Conservation (phyloP, 768 basidiomycete genomes). For the Tulasnella sp. region DNA sequence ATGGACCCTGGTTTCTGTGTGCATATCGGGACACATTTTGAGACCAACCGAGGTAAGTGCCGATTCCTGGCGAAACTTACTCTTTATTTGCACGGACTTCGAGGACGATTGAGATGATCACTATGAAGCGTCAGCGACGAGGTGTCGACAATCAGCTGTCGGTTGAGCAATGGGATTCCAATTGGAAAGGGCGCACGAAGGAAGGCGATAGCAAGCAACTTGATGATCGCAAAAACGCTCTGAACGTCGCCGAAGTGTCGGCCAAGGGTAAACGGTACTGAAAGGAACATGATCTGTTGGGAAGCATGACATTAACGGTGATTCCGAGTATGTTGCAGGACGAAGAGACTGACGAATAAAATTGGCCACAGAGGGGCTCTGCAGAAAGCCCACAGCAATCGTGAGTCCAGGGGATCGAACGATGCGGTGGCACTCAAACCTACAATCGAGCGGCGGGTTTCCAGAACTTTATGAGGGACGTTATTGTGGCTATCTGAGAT, state of each 20-base stretch:
- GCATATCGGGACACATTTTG: neutral
- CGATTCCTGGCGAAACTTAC: neutral
- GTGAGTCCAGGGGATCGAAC: no score
- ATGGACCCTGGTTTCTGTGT: neutral
- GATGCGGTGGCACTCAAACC: neutral
- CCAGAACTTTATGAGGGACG: slow-evolving; percentile 25
- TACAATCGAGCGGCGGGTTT: neutral
- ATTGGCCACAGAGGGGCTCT: no score
- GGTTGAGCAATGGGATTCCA: neutral
- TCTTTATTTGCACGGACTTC: neutral
- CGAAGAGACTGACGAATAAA: no score
- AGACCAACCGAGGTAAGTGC: neutral
- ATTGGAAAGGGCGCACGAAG: neutral
- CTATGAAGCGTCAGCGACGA: neutral
- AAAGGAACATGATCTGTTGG: neutral
- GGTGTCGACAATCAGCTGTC: neutral
- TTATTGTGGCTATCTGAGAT: neutral
- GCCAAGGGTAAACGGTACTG: neutral
- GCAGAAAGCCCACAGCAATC: no score
- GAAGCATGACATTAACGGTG: neutral
- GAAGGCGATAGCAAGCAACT: neutral
- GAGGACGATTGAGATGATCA: neutral
- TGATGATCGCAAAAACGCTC: slow-evolving; percentile 5
- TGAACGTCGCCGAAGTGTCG: slow-evolving; percentile 16
- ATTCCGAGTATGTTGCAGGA: no score